Evolutionary conservation across 169 alveolate species (phyloP), one percentile per base, ranked within the genome.

Genomic region (Eimeria acervulina): DNA sequence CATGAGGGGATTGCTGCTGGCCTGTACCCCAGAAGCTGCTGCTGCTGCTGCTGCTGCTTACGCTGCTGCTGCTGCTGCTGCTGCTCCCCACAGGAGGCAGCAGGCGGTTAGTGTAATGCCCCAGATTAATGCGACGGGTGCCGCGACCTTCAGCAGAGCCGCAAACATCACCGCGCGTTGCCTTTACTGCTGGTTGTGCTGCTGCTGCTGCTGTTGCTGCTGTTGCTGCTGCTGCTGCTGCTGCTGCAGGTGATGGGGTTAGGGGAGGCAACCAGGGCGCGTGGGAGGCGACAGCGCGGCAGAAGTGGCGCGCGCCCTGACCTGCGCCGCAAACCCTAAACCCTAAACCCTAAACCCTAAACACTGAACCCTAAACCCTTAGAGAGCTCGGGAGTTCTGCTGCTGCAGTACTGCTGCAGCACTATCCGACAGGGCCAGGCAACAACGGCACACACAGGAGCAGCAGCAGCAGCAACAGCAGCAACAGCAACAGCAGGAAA

Each of bases 141-240:
- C 90, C 90, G 90, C 90, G 47, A 72, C 90, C 90, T 28, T 44
- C 90, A 42, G 90, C 66, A 21, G 90, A 81, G 40, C 90, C 90
- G 52, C 90, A 81, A 15, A 1, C 42, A 10, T 44, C 66, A 28
- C 66, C 31, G 13, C 89, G 10, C 12, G 52, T 12, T 51, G 59
- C 15, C 59, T 51, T 51, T 51, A 17, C 59, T 59, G 68, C 26
- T 59, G 68, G n/a, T 59, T 6, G 28, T 81, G 90, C 90, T 81
- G 66, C 70, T 81, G 90, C 70, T 47, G 90, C 90, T 23, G 90
- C 90, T 81, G 72, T 44, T 81, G 51, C 72, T 81, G 90, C 72
- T 81, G 42, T 23, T 47, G 90, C 70, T 81, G 40, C 72, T 81
- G 90, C 70, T 81, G 90, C 90, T 81, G 90, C 59, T 59, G 19